These are phyloP conservation scores for Colletotrichum sp. DNA, from an alignment of 2,329 filamentous ascomycete genomes.

Conservation along the genomic window DNA sequence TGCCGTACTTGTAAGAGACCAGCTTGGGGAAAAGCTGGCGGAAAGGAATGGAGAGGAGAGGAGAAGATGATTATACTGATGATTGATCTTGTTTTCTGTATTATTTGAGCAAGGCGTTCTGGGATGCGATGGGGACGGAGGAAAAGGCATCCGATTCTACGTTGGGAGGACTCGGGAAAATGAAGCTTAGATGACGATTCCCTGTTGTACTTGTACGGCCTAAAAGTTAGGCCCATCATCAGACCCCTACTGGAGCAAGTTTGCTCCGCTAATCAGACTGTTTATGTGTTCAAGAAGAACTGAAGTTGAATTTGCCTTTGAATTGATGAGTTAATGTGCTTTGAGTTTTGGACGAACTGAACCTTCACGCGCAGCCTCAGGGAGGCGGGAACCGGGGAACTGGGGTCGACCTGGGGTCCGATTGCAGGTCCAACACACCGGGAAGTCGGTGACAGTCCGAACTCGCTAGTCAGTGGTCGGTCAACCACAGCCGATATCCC, in stretches of 20 bases:
- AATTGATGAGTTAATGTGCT: neutral
- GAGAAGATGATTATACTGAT: neutral
- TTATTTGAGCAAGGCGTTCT: conserved; percentile 19
- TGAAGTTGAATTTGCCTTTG: neutral
- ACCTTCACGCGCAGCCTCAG: neutral
- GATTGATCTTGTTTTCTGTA: neutral
- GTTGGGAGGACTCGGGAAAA: neutral
- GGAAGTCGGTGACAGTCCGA: conserved; percentile 6
- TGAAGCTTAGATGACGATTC: neutral
- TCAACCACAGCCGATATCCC: neutral
- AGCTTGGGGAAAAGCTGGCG: neutral
- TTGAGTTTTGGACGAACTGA: neutral
- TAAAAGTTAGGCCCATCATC: neutral
- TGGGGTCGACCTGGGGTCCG: neutral
- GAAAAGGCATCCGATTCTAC: neutral
- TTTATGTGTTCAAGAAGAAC: neutral
- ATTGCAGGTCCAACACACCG: neutral
- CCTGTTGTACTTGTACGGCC: conserved; percentile 10
- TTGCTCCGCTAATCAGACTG: conserved; percentile 6
- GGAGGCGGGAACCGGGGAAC: neutral
- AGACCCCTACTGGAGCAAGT: neutral
- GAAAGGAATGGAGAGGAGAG: neutral
- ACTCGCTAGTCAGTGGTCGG: neutral
- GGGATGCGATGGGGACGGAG: neutral
- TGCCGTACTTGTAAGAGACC: conserved; percentile 80